These are phyloP conservation scores for Linnemannia elongata DNA, from an alignment of 192 early-diverging fungal genomes.

Conservation along the genomic window DNA sequence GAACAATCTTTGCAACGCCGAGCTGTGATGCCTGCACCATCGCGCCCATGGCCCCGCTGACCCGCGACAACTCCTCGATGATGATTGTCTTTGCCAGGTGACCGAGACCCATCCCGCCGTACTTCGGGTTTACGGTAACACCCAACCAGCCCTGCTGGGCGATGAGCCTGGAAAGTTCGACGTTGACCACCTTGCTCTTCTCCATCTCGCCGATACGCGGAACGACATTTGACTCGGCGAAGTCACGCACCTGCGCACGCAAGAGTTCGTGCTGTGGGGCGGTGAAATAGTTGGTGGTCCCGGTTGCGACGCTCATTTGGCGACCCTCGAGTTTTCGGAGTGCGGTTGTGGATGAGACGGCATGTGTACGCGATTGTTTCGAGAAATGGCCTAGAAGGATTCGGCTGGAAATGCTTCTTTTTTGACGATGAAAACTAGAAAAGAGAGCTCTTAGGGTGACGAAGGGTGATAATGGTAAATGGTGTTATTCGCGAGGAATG, in stretches of 20 bases:
- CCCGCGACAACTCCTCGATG: constrained; percentile 14
- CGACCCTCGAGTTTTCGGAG: not conserved
- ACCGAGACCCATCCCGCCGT: constrained; percentile 10
- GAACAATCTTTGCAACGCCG: constrained; percentile 8
- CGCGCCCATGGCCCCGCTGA: constrained; percentile 10
- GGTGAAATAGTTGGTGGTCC: not conserved
- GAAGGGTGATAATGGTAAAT: not conserved
- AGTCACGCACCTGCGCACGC: constrained; percentile 4
- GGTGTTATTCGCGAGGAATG: not conserved
- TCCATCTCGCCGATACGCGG: constrained; percentile 1
- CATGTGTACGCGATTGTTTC: not conserved
- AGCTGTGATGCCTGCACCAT: constrained; percentile 14
- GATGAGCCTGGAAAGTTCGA: constrained; percentile 3
- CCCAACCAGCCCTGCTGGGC: constrained; percentile 8
- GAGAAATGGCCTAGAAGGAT: not conserved
- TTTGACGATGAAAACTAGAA: not conserved
- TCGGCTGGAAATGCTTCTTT: not conserved
- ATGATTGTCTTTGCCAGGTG: constrained; percentile 3
- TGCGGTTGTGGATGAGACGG: not conserved
- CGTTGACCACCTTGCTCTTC: not conserved
- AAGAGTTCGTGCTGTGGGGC: not conserved
- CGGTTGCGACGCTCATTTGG: not conserved
- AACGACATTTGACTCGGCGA: not conserved
- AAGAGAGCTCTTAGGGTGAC: not conserved
- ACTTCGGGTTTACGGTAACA: constrained; percentile 4